phyloP scores from a whole-genome alignment of 2,329 filamentous ascomycete species.

The Tympanopsis confertula region DNA sequence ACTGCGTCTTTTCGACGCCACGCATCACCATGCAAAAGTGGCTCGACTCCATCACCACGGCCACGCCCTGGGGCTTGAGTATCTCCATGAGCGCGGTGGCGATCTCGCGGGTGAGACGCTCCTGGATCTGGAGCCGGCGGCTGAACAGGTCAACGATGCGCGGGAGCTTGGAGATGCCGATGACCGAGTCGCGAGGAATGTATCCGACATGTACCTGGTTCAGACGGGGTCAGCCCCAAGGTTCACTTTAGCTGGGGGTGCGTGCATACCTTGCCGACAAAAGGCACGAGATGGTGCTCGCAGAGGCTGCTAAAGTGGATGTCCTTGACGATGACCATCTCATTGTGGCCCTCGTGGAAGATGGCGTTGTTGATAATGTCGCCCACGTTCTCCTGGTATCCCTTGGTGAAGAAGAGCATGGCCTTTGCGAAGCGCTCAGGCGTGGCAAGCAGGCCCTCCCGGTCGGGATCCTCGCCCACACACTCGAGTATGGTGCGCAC shows the following conservation, averaged over 20 bases:
- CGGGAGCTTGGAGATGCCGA: constrained; percentile 89
- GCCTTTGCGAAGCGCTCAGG: constrained; percentile 89
- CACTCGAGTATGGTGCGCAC: constrained; percentile 58
- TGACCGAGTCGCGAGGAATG: constrained; percentile 81
- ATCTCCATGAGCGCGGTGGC: constrained; percentile 88
- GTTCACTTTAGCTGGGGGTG: constrained; percentile 4
- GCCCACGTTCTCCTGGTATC: constrained; percentile 86
- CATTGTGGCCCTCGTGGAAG: constrained; percentile 93
- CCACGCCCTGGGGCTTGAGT: constrained; percentile 84
- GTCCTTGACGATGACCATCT: constrained; percentile 95
- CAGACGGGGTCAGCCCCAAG: constrained; percentile 2
- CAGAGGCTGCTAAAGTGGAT: constrained; percentile 92
- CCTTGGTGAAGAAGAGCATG: constrained; percentile 89
- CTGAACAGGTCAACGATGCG: constrained; percentile 96
- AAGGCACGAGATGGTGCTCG: constrained; percentile 95
- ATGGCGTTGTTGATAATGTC: constrained; percentile 89
- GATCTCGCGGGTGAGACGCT: constrained; percentile 90
- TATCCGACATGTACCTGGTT: constrained; percentile 94
- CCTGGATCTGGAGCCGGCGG: constrained; percentile 86
- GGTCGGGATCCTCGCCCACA: constrained; percentile 55
- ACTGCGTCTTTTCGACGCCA: constrained; percentile 84
- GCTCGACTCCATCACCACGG: constrained; percentile 92
- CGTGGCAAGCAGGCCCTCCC: constrained; percentile 52
- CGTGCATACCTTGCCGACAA: constrained; percentile 70
- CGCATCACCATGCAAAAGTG: constrained; percentile 99